These are phyloP conservation scores for Podosphaera fusca DNA, from an alignment of 2,329 filamentous ascomycete genomes.

Conservation along the genomic window DNA sequence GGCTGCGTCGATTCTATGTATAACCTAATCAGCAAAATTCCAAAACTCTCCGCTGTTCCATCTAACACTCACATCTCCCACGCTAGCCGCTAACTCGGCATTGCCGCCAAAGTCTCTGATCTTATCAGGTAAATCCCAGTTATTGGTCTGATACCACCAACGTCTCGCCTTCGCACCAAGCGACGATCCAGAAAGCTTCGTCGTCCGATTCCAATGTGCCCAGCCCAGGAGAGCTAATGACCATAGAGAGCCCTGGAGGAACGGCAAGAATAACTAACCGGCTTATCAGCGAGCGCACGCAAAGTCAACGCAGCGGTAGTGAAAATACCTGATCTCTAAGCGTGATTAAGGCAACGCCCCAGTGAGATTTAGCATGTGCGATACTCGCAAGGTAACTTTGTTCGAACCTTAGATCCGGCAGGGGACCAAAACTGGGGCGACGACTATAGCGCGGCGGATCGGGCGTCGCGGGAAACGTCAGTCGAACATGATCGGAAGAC, in stretches of 20 bases:
- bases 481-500: no score
- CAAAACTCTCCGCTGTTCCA: constrained; percentile 6
- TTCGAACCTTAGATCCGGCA: constrained; percentile 87
- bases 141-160: constrained; percentile 93
- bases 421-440: constrained; percentile 24
- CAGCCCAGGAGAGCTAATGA: constrained; percentile 68
- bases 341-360: constrained; percentile 65
- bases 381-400: constrained; percentile 94
- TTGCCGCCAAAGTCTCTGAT: constrained; percentile 8
- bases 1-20: background rate
- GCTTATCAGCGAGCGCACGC: background rate
- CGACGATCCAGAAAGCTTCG: constrained; percentile 52
- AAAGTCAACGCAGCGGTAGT: background rate
- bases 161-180: constrained; percentile 55
- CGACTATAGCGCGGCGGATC: no score
- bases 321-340: constrained; percentile 56
- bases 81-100: constrained; percentile 17
- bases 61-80: constrained; percentile 19
- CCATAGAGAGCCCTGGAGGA: constrained; percentile 75
- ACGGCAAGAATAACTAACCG: constrained; percentile 53
- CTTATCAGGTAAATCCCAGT: constrained; percentile 46
- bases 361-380: constrained; percentile 53
- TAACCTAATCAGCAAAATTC: constrained; percentile 11
- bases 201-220: constrained; percentile 69
- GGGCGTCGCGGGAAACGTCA: no score